phyloP scores from a whole-genome alignment of 2,329 filamentous ascomycete species.

The Biscogniauxia sp. region DNA sequence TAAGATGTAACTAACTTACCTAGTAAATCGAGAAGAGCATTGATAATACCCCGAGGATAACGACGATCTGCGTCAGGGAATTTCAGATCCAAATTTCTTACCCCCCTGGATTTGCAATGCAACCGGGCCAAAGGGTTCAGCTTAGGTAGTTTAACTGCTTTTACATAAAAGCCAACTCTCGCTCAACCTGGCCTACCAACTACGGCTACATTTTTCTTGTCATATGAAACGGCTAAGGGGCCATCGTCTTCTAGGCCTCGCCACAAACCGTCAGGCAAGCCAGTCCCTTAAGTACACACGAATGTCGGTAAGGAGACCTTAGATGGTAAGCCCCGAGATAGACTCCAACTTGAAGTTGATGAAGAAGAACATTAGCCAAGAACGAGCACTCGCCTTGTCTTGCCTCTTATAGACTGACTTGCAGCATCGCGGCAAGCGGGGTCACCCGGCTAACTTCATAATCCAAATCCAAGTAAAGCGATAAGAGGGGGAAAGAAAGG shows the following conservation, averaged over 20 bases:
- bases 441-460: conserved; percentile 7
- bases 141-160: neutral
- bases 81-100: conserved; percentile 1
- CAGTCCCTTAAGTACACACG: too few species aligned
- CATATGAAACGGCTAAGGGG: neutral
- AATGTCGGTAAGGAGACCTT: too few species aligned
- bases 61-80: conserved; percentile 4
- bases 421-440: conserved; percentile 19
- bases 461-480: too few species aligned
- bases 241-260: neutral
- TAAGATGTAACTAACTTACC: too few species aligned
- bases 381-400: conserved; percentile 4
- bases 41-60: conserved; percentile 10
- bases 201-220: neutral
- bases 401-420: conserved; percentile 14
- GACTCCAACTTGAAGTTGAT: conserved; percentile 5
- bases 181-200: neutral
- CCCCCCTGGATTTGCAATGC: neutral
- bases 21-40: neutral
- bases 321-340: neutral
- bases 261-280: too few species aligned
- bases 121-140: neutral
- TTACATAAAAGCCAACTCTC: neutral
- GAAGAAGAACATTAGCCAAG: conserved; percentile 1
- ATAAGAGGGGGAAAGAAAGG: too few species aligned